Percentiles rank a stretch among this genome's conserved stretches.
These are phyloP conservation scores for Entomortierella parvispora DNA, from an alignment of 192 early-diverging fungal genomes.

Conservation along the genomic window DNA sequence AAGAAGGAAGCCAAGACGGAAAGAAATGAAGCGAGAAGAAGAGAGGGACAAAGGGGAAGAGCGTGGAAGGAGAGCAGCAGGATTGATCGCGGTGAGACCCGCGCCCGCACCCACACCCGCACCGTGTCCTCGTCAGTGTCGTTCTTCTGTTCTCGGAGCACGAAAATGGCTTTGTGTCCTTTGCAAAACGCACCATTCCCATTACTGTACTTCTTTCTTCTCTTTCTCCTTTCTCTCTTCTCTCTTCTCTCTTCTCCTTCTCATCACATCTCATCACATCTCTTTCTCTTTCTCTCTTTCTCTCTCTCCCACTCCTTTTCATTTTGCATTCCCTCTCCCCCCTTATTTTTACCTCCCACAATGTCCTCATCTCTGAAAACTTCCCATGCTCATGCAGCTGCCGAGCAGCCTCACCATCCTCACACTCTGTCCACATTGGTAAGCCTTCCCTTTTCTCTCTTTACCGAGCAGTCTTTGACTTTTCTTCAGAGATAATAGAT, in stretches of 20 bases:
- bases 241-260: neutral
- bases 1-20: too few relatives aligned
- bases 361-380: constrained; percentile 22
- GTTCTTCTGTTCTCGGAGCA: too few relatives aligned
- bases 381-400: neutral
- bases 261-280: too few relatives aligned
- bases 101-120: too few relatives aligned
- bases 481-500: neutral
- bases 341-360: too few relatives aligned
- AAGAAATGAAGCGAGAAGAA: too few relatives aligned
- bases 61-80: too few relatives aligned
- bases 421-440: constrained; percentile 65
- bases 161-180: neutral
- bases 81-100: too few relatives aligned
- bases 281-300: neutral
- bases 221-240: constrained; percentile 2
- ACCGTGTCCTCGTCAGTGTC: too few relatives aligned
- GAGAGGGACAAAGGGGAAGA: too few relatives aligned
- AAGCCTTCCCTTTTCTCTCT: constrained; percentile 10
- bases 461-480: neutral
- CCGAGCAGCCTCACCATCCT: constrained; percentile 56
- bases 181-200: neutral
- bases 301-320: neutral
- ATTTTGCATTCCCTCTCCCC: neutral
- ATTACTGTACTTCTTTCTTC: neutral